Base-by-base conservation (phyloP, 306 rosid genomes). In the Mimosa pudica region DNA sequence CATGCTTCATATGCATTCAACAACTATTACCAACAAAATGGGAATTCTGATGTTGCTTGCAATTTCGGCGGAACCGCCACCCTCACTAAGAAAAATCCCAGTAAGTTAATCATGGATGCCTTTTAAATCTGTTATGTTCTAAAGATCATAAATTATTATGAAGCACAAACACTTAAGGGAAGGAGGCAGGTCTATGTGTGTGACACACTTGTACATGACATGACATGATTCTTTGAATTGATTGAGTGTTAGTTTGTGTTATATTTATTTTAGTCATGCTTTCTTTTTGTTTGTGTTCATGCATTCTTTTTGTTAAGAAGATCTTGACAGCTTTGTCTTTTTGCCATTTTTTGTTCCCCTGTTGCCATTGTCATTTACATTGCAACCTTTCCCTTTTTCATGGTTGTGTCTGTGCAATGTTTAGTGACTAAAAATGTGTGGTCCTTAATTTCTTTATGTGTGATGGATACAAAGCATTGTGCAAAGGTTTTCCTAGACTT, bases 1-100 rank as follows among this genome's bases (percentile, higher is more conserved):
- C 99, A 93, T 91, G 97, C 99, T 4, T 95, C 99, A 61, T 93
- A 46, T 85, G 98, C 99, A 60, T 95, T 95, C 85, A 93, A 95
- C 69, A 84, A 24, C 74, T 95, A 82, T 68, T 93, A 90, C 80
- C 98, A 95, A 36, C 82, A 85, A 38, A 95, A 95, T 84, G 99
- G 97, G 1, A 93, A 95, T 75, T 95, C 99, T 79, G 98, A 93
- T 86, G 79, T 95, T 70, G 97, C 99, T 61, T 95, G 98, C 90
- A 95, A 93, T 73, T 95, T 95, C 49, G 99, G 99, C 55, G 99
- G 99, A 65, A 86, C 96, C 76, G 99, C 97, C 6, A 64, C 82
- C 46, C 12, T 91, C 14, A 91, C 93, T 9, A 93, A 87, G 71
- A 5, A n/a, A 14, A 61, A 91, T 64, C 99, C 99, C 5, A 87